Evolutionary conservation across 2,329 filamentous ascomycete genomes (phyloP).

Genomic region (Fusarium sp.): DNA sequence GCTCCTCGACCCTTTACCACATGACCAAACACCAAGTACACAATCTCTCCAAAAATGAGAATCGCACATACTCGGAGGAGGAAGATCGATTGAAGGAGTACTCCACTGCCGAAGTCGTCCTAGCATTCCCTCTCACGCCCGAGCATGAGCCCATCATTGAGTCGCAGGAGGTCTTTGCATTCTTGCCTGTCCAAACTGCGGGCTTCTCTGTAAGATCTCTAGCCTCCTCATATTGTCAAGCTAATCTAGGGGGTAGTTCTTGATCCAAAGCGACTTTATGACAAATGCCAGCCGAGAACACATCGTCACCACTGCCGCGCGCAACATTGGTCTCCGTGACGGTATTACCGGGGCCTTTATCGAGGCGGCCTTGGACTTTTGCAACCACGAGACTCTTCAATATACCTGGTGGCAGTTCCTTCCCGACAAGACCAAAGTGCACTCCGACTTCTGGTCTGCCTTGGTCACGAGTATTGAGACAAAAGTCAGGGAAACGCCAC

Average conservation of each 20-base stretch:
- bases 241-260: conserved; percentile 18
- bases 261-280: conserved; percentile 32
- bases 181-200: conserved; percentile 13
- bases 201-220: conserved; percentile 8
- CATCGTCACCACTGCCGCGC: conserved; percentile 16
- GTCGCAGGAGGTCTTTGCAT: conserved; percentile 26
- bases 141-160: background rate
- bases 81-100: background rate
- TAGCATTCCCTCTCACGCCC: conserved; percentile 26
- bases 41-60: conserved; percentile 13
- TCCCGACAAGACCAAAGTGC: background rate
- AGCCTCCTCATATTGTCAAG: fast-evolving
- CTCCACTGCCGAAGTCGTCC: conserved; percentile 18
- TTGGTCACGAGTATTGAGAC: background rate
- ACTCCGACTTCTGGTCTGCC: conserved; percentile 16
- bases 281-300: conserved; percentile 21
- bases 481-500: background rate
- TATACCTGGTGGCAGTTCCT: conserved; percentile 30
- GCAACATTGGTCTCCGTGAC: conserved; percentile 8
- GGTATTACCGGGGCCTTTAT: conserved; percentile 2
- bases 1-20: conserved; percentile 13
- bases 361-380: conserved; percentile 18
- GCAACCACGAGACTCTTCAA: conserved; percentile 17
- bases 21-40: conserved; percentile 6
- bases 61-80: conserved; percentile 4